Percentiles rank a stretch among this genome's conserved stretches.
These are phyloP conservation scores for Limonium bicolor DNA, from an alignment of 148 eudicot genomes.

Conservation along the genomic window DNA sequence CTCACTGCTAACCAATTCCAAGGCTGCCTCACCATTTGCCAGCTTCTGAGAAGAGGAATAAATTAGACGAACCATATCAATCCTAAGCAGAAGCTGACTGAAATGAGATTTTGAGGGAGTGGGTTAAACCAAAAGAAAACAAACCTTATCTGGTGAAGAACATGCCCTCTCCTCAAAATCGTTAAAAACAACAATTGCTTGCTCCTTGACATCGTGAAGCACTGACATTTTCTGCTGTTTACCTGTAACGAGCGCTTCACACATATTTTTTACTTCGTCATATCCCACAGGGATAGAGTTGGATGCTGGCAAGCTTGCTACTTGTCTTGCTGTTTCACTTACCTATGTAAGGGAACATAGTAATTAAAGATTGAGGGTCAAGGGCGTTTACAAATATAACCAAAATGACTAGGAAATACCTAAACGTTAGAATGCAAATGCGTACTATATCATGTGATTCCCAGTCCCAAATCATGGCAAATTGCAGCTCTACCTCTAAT, in stretches of 20 bases:
- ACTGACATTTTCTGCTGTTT: conserved; percentile 83
- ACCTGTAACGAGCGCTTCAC: conserved; percentile 77
- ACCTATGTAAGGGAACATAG: too few relatives aligned
- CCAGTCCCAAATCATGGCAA: too few relatives aligned
- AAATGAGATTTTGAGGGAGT: too few relatives aligned
- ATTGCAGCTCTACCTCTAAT: too few relatives aligned
- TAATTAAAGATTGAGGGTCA: too few relatives aligned
- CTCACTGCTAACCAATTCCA: conserved; percentile 15
- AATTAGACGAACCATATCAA: not conserved
- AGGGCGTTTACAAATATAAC: too few relatives aligned
- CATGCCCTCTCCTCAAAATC: conserved; percentile 17
- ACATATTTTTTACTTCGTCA: conserved; percentile 72
- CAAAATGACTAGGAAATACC: too few relatives aligned
- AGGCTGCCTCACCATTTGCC: conserved; percentile 19
- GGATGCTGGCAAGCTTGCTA: conserved; percentile 52
- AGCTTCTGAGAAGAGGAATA: conserved; percentile 12
- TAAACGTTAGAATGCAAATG: too few relatives aligned
- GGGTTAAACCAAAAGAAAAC: conserved; percentile 7
- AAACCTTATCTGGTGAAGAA: conserved; percentile 22
- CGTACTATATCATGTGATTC: too few relatives aligned
- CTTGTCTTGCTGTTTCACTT: conserved; percentile 73
- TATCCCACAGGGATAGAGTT: conserved; percentile 41
- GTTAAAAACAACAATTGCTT: conserved; percentile 25
- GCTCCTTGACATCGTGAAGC: conserved; percentile 53
- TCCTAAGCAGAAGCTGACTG: too few relatives aligned